Evolutionary conservation across 1,139 yeast species (phyloP).

Genomic region (Zygoascus hellenicus): DNA sequence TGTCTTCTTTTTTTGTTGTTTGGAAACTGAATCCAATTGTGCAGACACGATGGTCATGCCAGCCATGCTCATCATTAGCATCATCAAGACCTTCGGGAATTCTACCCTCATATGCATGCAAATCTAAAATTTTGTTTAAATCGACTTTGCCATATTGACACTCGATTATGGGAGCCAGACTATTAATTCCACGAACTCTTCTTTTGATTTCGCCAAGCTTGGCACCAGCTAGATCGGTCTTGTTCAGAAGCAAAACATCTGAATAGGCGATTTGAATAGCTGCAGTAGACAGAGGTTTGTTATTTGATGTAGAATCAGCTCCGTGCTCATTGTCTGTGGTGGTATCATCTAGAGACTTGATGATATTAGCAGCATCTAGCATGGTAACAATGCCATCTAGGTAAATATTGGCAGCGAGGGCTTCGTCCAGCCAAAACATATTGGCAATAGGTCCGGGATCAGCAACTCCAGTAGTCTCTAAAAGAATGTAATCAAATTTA

Average conservation of each 20-base stretch:
- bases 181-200: conserved; percentile 55
- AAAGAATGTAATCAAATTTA: conserved; percentile 75
- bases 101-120: conserved; percentile 61
- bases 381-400: conserved; percentile 95
- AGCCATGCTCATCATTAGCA: conserved; percentile 15
- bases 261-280: conserved; percentile 88
- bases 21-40: conserved; percentile 57
- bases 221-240: conserved; percentile 49
- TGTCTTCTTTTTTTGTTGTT: conserved; percentile 34
- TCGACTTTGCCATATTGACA: conserved; percentile 71
- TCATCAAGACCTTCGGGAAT: conserved; percentile 20
- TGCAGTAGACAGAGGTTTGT: conserved; percentile 68
- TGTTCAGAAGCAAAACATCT: conserved; percentile 73
- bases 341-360: conserved; percentile 61
- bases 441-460: conserved; percentile 94
- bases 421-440: conserved; percentile 97
- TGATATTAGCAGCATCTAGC: conserved; percentile 68
- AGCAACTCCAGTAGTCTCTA: conserved; percentile 97
- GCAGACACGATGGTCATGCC: conserved; percentile 44
- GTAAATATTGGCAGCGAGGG: conserved; percentile 72
- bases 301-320: conserved; percentile 22
- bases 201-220: conserved; percentile 26
- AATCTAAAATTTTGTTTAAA: conserved; percentile 57
- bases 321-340: conserved; percentile 62
- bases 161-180: conserved; percentile 58